Percentiles rank a stretch among this genome's conserved stretches.
phyloP scores from a whole-genome alignment of 768 basidiomycete species.

The Rhodosporidiobolus sp. region DNA sequence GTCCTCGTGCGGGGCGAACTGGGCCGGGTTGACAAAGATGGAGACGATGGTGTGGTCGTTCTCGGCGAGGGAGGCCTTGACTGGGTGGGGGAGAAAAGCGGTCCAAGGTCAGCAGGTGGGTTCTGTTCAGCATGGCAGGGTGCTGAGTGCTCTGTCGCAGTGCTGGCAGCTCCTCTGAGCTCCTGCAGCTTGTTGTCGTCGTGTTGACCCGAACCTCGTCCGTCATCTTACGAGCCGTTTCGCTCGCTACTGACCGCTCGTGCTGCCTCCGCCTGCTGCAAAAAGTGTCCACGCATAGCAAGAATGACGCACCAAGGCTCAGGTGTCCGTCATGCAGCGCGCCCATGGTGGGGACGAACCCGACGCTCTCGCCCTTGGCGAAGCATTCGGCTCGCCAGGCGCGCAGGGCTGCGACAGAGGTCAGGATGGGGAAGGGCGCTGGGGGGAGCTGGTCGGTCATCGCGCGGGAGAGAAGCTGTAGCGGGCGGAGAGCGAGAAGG shows the following conservation, averaged over 20 bases:
- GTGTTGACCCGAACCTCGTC: not conserved
- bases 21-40: constrained; percentile 96
- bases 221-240: no score
- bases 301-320: constrained; percentile 66
- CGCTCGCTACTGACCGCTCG: not conserved
- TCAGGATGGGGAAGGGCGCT: constrained; percentile 49
- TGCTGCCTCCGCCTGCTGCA: not conserved
- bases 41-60: constrained; percentile 88
- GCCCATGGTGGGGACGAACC: constrained; percentile 97
- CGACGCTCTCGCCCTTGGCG: constrained; percentile 64
- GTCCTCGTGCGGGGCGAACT: constrained; percentile 95
- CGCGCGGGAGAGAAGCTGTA: no score
- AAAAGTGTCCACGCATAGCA: not conserved
- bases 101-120: not conserved
- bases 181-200: not conserved
- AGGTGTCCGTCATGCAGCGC: constrained; percentile 92
- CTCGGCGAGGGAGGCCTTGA: constrained; percentile 66
- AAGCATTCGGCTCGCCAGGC: constrained; percentile 71
- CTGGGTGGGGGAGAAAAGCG: constrained; percentile 51
- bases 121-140: not conserved
- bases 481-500: no score
- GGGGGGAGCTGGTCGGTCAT: constrained; percentile 20
- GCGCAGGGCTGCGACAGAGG: constrained; percentile 61
- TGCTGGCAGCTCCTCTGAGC: no score
- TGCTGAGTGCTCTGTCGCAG: no score